phyloP scores from a whole-genome alignment of 257 asterid species.

The Gynochthodes officinalis region DNA sequence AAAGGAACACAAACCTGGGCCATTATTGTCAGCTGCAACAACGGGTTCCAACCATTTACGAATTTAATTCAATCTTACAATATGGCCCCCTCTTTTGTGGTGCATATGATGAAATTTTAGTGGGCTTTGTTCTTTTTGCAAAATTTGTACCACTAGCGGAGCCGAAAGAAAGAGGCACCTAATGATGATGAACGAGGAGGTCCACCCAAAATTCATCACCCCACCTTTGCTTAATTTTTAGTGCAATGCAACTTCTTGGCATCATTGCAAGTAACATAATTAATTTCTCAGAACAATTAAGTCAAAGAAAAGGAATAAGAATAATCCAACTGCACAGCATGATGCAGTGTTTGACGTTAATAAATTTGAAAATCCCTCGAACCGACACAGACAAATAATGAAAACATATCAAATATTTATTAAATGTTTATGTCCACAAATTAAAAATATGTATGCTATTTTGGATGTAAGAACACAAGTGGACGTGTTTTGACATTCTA shows the following conservation, averaged over 20 bases:
- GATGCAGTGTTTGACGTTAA: neutral
- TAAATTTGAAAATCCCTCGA: neutral
- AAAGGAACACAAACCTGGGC: neutral
- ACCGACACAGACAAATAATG: neutral
- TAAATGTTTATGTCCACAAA: too few relatives aligned
- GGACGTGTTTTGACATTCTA: too few relatives aligned
- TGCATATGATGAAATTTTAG: conserved; percentile 14
- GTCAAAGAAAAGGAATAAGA: neutral
- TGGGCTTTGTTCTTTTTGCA: conserved; percentile 13
- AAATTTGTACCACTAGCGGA: neutral
- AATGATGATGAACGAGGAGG: conserved; percentile 7
- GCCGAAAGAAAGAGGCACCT: conserved; percentile 13
- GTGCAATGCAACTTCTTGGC: conserved; percentile 8
- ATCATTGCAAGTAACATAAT: neutral
- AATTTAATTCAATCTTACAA: neutral
- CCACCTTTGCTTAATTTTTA: neutral
- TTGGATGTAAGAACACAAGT: too few relatives aligned
- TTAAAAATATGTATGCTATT: too few relatives aligned
- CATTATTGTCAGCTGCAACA: conserved; percentile 1
- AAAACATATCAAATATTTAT: too few relatives aligned
- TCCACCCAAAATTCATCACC: neutral
- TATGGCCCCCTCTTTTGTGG: conserved; percentile 4
- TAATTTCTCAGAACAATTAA: neutral
- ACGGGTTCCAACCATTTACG: conserved; percentile 3
- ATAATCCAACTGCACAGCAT: neutral